Conservation (phyloP, 139 green algal species). For the Coelastrella sp. region DNA sequence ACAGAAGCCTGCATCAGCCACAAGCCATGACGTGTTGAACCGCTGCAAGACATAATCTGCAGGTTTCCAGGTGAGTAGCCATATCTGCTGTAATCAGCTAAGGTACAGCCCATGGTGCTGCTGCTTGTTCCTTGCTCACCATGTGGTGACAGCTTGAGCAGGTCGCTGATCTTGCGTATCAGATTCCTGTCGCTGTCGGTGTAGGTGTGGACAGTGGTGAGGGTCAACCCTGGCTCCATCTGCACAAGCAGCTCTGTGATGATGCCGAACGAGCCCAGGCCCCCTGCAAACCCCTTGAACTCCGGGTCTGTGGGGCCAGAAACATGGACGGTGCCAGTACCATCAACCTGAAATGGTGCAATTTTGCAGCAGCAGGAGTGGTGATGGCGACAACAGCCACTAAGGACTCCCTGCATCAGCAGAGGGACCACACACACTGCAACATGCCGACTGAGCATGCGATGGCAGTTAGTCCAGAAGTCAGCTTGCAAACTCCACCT, state of each 20-base stretch:
- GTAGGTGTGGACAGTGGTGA: constrained; percentile 11
- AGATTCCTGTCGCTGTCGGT: constrained; percentile 14
- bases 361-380: background rate
- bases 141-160: constrained; percentile 16
- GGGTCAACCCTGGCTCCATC: background rate
- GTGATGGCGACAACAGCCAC: background rate
- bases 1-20: too few species aligned
- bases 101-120: too few species aligned
- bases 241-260: constrained; percentile 36
- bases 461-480: too few species aligned
- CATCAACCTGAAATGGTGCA: constrained; percentile 27
- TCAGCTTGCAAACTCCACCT: too few species aligned
- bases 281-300: background rate
- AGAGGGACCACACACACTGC: too few species aligned
- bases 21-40: too few species aligned
- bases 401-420: too few species aligned
- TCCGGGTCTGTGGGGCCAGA: background rate
- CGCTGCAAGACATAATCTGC: too few species aligned
- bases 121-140: too few species aligned
- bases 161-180: background rate
- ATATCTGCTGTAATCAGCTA: too few species aligned
- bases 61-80: too few species aligned
- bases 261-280: constrained; percentile 14
- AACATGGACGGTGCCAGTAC: background rate
- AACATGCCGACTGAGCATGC: too few species aligned